Base-by-base conservation (phyloP, 352 stramenopile genomes). In the Phytophthora ramorum region DNA sequence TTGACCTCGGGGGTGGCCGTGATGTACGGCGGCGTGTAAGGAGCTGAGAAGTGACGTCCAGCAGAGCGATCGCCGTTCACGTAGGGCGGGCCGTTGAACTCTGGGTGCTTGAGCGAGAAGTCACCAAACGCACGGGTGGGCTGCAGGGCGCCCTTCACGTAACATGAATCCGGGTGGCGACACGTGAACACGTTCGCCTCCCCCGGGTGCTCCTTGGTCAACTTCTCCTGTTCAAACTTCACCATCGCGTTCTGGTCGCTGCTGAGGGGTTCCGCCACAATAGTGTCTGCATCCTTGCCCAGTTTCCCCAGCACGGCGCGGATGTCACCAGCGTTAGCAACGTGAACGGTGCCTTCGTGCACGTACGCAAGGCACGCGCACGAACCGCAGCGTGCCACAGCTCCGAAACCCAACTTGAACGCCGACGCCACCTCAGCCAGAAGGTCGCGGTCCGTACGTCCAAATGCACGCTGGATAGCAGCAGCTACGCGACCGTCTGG, bases 1-100 rank as follows among this genome's bases (percentile, higher is more conserved):
- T 80, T 78, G 38, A 97, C 74, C 50, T 98, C 91, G 1, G 94
- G 94, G 17, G 89, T 91, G 45, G 92, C 88, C 9, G 87, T 93
- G 60, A 98, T 98, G 79, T 98, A 98, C 12, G 94, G 94, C 13
- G 94, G 93, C 16, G 93, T 95, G 75, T 96, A 98, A 2, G 92
- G 92, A 34, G 83, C 78, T 2, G 81, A 71, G 54, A 98, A 93
- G 67, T 97, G 92, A 34, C 93, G 83, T 5, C 94, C 94, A 19
- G 84, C 84, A 20, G 82, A 91, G 55, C 90, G 84, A 67, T 97
- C 88, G 13, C 87, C 85, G 38, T 91, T 87, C 34, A 83, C 79
- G 75, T 93, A 92, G 16, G 81, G 69, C 0, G 83, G 83, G 2
- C 87, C 90, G 45, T 98, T 98, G 65, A 98, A 98, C 71, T 98